phyloP scores from a whole-genome alignment of 1,284 basidiomycete species.

The Pseudozyma hubeiensis region DNA sequence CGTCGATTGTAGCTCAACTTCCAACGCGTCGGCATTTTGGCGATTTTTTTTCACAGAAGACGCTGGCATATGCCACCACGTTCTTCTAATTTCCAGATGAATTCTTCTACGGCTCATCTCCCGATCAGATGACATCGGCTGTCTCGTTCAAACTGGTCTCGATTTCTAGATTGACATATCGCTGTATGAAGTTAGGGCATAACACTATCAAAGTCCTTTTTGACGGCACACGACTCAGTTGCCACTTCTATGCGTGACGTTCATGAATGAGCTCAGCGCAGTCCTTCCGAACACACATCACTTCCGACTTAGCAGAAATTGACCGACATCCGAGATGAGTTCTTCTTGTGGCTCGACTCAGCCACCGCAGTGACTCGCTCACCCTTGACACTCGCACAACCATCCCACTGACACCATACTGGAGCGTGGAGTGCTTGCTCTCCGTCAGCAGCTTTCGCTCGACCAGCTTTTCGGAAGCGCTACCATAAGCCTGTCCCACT shows the following conservation, averaged over 20 bases:
- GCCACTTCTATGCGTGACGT: slow-evolving; percentile 1
- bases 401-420: no score
- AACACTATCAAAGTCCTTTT: background rate
- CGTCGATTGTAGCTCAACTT: slow-evolving; percentile 27
- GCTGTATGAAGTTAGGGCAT: no score
- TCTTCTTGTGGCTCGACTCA: slow-evolving; percentile 5
- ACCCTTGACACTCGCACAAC: background rate
- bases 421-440: no score
- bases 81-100: slow-evolving; percentile 26
- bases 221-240: slow-evolving; percentile 26
- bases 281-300: background rate
- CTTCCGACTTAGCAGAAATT: slow-evolving; percentile 1
- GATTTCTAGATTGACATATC: no score
- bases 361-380: slow-evolving; percentile 4
- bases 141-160: no score
- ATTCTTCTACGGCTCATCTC: background rate
- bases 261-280: slow-evolving; percentile 1
- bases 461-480: background rate
- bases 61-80: slow-evolving; percentile 17
- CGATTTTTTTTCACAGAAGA: slow-evolving; percentile 8
- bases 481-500: no score
- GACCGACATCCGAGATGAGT: slow-evolving; percentile 2
- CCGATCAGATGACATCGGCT: no score
- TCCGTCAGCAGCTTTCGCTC: background rate
- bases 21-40: slow-evolving; percentile 13